phyloP scores from a whole-genome alignment of 345 rosid species.

The Populus alba region DNA sequence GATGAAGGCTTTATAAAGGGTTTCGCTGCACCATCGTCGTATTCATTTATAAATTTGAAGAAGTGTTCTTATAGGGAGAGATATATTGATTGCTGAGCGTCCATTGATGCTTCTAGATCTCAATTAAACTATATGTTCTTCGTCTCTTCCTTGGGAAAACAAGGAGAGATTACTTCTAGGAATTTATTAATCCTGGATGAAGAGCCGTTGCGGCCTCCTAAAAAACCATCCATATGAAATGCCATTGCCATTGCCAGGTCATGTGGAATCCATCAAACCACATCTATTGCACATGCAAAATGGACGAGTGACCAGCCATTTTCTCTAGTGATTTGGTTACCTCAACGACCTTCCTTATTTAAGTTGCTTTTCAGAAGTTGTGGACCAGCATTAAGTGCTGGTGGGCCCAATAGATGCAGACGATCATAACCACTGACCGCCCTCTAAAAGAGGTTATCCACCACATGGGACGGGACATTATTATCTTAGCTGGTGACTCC shows the following conservation, averaged over 20 bases:
- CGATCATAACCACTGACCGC: neutral
- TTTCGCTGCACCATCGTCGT: too few species aligned
- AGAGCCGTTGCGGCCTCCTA: neutral
- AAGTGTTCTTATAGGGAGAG: too few species aligned
- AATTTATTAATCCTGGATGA: too few species aligned
- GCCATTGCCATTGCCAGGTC: slow-evolving; percentile 16
- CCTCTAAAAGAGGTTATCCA: neutral
- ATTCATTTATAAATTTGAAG: too few species aligned
- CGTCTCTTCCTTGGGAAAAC: too few species aligned
- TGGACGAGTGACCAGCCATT: slow-evolving; percentile 1
- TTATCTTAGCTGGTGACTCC: neutral
- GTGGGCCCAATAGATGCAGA: slow-evolving; percentile 13
- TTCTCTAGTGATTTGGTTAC: too few species aligned
- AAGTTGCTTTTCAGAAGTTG: neutral
- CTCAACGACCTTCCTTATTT: too few species aligned
- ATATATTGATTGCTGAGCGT: too few species aligned
- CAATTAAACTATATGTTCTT: too few species aligned
- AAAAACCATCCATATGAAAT: slow-evolving; percentile 9
- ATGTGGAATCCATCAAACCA: slow-evolving; percentile 12
- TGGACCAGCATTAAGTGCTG: slow-evolving; percentile 4
- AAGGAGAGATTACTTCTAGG: too few species aligned
- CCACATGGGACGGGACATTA: slow-evolving; percentile 9
- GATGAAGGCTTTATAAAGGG: too few species aligned
- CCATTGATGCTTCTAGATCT: too few species aligned
- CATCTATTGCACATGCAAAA: slow-evolving; percentile 35